Base-by-base conservation (phyloP, 2,329 filamentous ascomycete species). In the Alternaria atra region DNA sequence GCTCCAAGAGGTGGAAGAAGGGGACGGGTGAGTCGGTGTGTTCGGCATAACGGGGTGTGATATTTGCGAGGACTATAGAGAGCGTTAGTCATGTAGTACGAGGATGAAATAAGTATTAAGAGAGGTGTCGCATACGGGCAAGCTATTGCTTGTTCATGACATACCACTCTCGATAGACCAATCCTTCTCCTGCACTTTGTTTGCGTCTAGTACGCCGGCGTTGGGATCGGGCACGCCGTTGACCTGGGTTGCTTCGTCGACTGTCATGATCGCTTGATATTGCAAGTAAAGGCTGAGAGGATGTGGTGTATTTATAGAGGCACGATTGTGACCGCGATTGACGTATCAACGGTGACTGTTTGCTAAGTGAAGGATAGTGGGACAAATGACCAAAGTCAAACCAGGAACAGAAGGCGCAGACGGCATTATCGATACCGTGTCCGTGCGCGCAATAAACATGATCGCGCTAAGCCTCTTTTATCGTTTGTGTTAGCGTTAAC, bases 1-100 rank as follows among this genome's bases (percentile, higher is more conserved):
- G 91, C 80, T 97, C 92, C 65, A 99, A 87, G 62, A 97, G 85
- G 83, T 99, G 95, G 80, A 99, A 97, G 84, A 97, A 98, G 34
- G 93, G 88, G 10, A 98, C 77, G 1, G 94, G 94, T 0, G 93
- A 95, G 61, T 83, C 79, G 7, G 91, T 86, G 57, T 87, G 84
- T 68, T 89, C 84, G 25, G 81, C 73, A n/a, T 84, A 86, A 61
- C 85, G 84, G 29, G 83, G 77, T 1, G 86, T 82, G 47, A 96
- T 85, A 3, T 86, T 85, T 10, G 86, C 83, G 29, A 95, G 84
- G 30, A 91, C 92, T 86, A 66, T 27, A 5, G 23, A 23, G 17
- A 10, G 37, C 23, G 62, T 63, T 56, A 65, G 59, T 32, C 2
- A 15, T 29, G 4, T 23, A 23, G 6, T 29, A 10, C 30, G 30